A percentile compares a stretch with the other conserved stretches of the same genome.
phyloP scores from a whole-genome alignment of 164 flowering plant species.

The Nelumbo lutea region DNA sequence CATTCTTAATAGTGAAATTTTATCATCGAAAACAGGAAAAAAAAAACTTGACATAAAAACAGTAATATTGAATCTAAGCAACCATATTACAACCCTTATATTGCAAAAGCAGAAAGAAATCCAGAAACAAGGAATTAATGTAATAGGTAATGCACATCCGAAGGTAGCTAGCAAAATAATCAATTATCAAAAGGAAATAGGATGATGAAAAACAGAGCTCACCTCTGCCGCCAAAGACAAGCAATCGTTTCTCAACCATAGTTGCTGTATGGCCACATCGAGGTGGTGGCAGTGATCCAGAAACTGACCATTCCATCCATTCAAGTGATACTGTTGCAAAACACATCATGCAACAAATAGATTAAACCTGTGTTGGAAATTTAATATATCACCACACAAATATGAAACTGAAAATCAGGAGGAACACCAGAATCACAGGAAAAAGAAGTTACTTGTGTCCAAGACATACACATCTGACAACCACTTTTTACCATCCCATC shows the following conservation, averaged over 20 bases:
- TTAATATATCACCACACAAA: background rate
- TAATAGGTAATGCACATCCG: background rate
- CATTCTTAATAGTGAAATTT: too few relatives aligned
- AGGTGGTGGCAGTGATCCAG: slow-evolving; percentile 84
- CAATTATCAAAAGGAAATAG: background rate
- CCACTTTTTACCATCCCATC: slow-evolving; percentile 99
- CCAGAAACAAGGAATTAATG: background rate
- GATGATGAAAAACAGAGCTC: slow-evolving; percentile 5
- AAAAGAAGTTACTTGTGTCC: slow-evolving; percentile 79
- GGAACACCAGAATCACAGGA: slow-evolving; percentile 5
- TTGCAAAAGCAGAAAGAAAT: background rate
- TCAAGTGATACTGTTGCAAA: slow-evolving; percentile 77
- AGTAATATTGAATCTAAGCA: background rate
- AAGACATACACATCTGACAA: slow-evolving; percentile 88
- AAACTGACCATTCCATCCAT: slow-evolving; percentile 79
- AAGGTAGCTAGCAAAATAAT: background rate
- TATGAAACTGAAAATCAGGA: background rate
- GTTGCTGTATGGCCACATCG: slow-evolving; percentile 98
- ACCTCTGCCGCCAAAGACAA: slow-evolving; percentile 99
- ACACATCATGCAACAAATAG: slow-evolving; percentile 9
- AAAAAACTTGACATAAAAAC: background rate
- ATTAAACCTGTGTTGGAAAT: background rate
- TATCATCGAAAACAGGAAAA: too few relatives aligned
- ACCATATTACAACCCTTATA: background rate
- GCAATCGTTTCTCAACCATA: slow-evolving; percentile 92